These are phyloP conservation scores for Gynandropsis gynandra DNA, from an alignment of 345 rosid species.

Conservation along the genomic window DNA sequence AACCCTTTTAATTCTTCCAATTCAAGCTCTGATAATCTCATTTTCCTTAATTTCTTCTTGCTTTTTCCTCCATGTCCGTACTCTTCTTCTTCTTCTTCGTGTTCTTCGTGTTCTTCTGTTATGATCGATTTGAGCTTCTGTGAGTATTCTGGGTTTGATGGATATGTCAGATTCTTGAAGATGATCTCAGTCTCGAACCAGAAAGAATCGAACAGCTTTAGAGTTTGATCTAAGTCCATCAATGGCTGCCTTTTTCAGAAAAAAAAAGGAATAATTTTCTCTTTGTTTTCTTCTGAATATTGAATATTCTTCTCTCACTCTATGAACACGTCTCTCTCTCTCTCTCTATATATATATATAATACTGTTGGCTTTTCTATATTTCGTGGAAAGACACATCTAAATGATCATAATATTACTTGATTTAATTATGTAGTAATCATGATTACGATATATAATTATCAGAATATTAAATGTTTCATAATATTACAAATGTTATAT, in stretches of 20 bases:
- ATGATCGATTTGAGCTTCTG: not conserved
- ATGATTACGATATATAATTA: too few species aligned
- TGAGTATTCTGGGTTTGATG: not conserved
- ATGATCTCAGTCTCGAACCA: conserved; percentile 43
- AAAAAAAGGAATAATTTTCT: too few species aligned
- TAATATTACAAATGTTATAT: too few species aligned
- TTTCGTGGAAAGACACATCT: too few species aligned
- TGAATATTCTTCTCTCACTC: too few species aligned
- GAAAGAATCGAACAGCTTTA: conserved; percentile 38
- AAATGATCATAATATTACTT: too few species aligned
- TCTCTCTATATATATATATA: too few species aligned
- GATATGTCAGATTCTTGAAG: conserved; percentile 23
- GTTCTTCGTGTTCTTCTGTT: not conserved
- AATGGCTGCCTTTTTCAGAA: not conserved
- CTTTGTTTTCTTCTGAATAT: too few species aligned
- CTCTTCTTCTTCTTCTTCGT: not conserved
- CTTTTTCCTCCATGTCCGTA: conserved; percentile 25
- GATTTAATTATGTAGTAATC: too few species aligned
- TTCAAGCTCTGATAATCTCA: conserved; percentile 55
- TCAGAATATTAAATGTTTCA: too few species aligned
- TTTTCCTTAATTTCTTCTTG: conserved; percentile 24
- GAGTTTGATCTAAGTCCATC: conserved; percentile 14
- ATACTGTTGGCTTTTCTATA: too few species aligned
- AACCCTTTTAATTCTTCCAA: conserved; percentile 66
- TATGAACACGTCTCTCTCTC: too few species aligned